phyloP scores from a whole-genome alignment of 495 filamentous ascomycete genomes.

The Tuber indicum region DNA sequence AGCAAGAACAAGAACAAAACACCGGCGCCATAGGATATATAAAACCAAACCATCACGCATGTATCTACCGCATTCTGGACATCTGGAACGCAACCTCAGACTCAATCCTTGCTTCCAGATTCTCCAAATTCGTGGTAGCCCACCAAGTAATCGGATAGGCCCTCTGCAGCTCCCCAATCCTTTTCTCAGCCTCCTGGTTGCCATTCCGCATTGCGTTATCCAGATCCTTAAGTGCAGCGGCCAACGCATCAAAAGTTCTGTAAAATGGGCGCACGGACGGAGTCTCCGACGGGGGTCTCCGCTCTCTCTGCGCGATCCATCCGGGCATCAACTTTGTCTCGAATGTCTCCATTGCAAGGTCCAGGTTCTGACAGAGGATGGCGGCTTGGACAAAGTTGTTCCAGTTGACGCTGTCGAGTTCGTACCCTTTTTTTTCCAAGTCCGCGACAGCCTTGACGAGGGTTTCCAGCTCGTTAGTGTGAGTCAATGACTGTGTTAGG shows the following conservation, averaged over 20 bases:
- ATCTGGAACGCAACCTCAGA: slow-evolving; percentile 30
- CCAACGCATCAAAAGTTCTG: slow-evolving; percentile 35
- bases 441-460: slow-evolving; percentile 20
- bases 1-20: not conserved
- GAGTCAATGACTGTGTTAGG: slow-evolving; percentile 31
- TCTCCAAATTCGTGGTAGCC: slow-evolving; percentile 26
- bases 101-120: slow-evolving; percentile 33
- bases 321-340: slow-evolving; percentile 37
- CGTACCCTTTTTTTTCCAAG: slow-evolving; percentile 26
- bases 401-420: slow-evolving; percentile 42
- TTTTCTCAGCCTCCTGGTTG: slow-evolving; percentile 22
- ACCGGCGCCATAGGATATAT: not conserved
- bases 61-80: not conserved
- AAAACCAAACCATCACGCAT: not conserved
- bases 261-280: slow-evolving; percentile 34
- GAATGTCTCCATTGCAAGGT: slow-evolving; percentile 29
- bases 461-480: slow-evolving; percentile 16
- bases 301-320: slow-evolving; percentile 19
- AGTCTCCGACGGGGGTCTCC: slow-evolving; percentile 14
- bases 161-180: slow-evolving; percentile 20
- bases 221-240: slow-evolving; percentile 22
- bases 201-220: slow-evolving; percentile 21
- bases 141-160: slow-evolving; percentile 30
- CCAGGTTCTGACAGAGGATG: slow-evolving; percentile 16
- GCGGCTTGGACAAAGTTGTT: slow-evolving; percentile 40